Evolutionary conservation across 2,329 filamentous ascomycete species (phyloP).

Genomic region (Fusarium miscanthi): DNA sequence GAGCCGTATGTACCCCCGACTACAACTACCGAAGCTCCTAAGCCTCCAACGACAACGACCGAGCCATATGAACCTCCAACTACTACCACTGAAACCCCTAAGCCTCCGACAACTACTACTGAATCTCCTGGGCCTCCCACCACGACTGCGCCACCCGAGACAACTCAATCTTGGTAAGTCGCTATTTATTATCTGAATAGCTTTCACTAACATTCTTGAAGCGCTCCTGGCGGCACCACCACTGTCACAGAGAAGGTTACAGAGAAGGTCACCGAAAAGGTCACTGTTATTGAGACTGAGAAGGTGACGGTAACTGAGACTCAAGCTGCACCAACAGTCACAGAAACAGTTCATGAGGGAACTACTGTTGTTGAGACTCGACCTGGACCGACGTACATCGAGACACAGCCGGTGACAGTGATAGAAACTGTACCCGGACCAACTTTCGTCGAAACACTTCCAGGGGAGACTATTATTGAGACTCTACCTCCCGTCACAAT

Average conservation of each 20-base stretch:
- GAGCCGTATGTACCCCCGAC: background rate
- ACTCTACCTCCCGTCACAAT: slow-evolving; percentile 9
- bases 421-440: slow-evolving; percentile 5
- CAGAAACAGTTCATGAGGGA: slow-evolving; percentile 2
- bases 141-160: background rate
- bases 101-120: slow-evolving; percentile 3
- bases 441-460: slow-evolving; percentile 9
- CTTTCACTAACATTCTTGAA: slow-evolving; percentile 1
- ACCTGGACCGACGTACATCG: background rate
- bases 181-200: background rate
- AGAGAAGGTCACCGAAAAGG: background rate
- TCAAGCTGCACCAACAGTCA: background rate
- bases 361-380: slow-evolving; percentile 15
- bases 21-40: background rate
- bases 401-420: slow-evolving; percentile 8
- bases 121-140: background rate
- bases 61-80: background rate
- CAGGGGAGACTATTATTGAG: slow-evolving; percentile 13
- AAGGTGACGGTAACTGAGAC: slow-evolving; percentile 2
- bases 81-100: background rate
- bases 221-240: background rate
- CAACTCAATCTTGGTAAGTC: slow-evolving; percentile 21
- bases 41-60: background rate
- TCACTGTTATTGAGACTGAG: slow-evolving; percentile 5
- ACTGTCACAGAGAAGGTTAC: slow-evolving; percentile 5